Percentiles rank a stretch among this genome's conserved stretches.
phyloP scores from a whole-genome alignment of 345 rosid genomes.

The Citrus trifoliata region DNA sequence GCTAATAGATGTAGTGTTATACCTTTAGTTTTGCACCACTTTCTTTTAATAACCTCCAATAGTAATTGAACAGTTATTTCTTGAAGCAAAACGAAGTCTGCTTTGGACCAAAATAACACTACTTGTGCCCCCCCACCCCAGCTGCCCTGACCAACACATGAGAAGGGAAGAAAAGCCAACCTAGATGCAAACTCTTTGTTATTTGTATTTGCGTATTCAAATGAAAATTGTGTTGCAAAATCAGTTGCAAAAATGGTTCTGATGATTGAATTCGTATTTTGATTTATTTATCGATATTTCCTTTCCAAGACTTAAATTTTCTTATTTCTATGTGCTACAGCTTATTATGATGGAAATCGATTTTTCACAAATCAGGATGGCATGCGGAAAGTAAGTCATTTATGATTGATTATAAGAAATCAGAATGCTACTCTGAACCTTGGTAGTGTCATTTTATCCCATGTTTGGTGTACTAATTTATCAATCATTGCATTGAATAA shows the following conservation, averaged over 20 bases:
- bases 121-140: not conserved
- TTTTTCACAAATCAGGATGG: conserved; percentile 68
- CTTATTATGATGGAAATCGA: conserved; percentile 67
- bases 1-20: not conserved
- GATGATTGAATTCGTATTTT: not conserved
- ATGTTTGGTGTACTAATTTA: not conserved
- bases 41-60: not conserved
- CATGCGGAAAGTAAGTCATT: conserved; percentile 73
- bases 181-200: not conserved
- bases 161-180: not conserved
- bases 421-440: conserved; percentile 5
- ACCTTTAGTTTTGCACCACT: not conserved
- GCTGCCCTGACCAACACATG: not conserved
- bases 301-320: not conserved
- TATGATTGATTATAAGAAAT: conserved; percentile 7
- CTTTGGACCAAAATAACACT: not conserved
- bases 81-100: not conserved
- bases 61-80: not conserved
- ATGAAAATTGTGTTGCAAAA: not conserved
- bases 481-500: not conserved
- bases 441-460: not conserved
- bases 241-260: not conserved
- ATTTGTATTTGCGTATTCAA: not conserved
- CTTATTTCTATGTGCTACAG: conserved; percentile 37
- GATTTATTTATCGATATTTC: not conserved